Conservation (phyloP, 495 filamentous ascomycete genomes). For the Aspergillus indologenus region DNA sequence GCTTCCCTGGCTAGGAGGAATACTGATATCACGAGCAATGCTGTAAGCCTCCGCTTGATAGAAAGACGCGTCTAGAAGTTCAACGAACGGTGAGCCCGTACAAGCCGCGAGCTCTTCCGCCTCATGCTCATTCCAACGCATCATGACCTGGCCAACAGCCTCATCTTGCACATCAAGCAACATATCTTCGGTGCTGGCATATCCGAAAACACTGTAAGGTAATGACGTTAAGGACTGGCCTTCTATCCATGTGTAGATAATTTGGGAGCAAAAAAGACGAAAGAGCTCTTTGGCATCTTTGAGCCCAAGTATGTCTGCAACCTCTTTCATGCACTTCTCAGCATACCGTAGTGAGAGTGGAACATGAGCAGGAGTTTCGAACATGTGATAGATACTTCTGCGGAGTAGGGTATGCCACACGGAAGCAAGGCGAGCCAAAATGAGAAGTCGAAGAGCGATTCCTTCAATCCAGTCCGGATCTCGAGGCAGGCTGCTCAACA, state of each 20-base stretch:
- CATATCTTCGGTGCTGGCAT: conserved; percentile 63
- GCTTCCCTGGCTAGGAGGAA: conserved; percentile 48
- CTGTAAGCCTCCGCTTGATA: conserved; percentile 80
- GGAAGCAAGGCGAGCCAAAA: conserved; percentile 70
- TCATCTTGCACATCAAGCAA: conserved; percentile 74
- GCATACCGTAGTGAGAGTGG: conserved; percentile 64
- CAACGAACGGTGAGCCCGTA: conserved; percentile 50
- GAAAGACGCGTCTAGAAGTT: conserved; percentile 67
- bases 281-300: conserved; percentile 66
- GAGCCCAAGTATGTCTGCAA: conserved; percentile 64
- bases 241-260: conserved; percentile 90
- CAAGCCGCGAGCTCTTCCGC: conserved; percentile 53
- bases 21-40: conserved; percentile 71
- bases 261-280: conserved; percentile 81
- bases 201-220: conserved; percentile 81
- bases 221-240: conserved; percentile 60
- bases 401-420: conserved; percentile 77
- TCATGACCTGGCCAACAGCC: conserved; percentile 74
- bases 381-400: conserved; percentile 85
- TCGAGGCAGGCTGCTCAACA: conserved; percentile 67
- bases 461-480: conserved; percentile 73
- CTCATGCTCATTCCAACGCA: conserved; percentile 70
- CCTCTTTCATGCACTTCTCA: conserved; percentile 59
- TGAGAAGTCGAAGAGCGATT: conserved; percentile 77
- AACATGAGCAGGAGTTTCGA: conserved; percentile 77